Evolutionary conservation across 345 rosid genomes (phyloP), one percentile per base, ranked within the genome.

Genomic region (Noccaea bulbosa): DNA sequence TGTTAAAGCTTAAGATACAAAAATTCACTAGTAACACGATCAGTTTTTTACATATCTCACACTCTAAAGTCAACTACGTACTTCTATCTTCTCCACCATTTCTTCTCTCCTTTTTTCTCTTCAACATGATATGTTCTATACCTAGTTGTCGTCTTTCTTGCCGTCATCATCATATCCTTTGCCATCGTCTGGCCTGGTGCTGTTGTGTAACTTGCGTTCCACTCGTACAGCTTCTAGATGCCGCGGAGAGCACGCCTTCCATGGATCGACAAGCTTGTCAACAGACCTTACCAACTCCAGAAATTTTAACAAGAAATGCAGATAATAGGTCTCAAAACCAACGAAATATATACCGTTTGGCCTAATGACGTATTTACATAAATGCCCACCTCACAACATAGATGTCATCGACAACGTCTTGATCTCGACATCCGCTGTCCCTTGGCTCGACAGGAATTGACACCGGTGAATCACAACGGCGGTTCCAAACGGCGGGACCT

Each of bases 381-480:
- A 8, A 75, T 75, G 64, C 5, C 78, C 78, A 34, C 74, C 74
- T 9, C 78, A 75, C 57, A 75, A 62, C 45, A 39, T 68, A 4
- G 74, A 52, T 17, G 78, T 75, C 78, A 75, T 68, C 5, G 78
- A 75, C 37, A 75, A 45, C 12, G 78, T 75, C 64, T 75, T 61
- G 73, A 75, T 68, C 35, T 38, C 68, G 6, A 67, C 56, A 1
- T 67, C 64, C 8, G 73, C 69, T 35, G 78, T 74, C 15, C 78
- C 78, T 67, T 74, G 73, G 64, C 78, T 74, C 20, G 78, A 74
- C 64, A 39, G 0, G 58, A 74, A 74, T 2, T 68, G 37, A 30
- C 78, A 74, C 40, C 15, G 49, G 78, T 74, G 78, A 46, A 74
- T 68, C 7, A 74, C 78, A 6, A 67, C 57, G 38, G 49, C 78